Conservation (phyloP, 106 monocot species). For the Agapanthus africanus region DNA sequence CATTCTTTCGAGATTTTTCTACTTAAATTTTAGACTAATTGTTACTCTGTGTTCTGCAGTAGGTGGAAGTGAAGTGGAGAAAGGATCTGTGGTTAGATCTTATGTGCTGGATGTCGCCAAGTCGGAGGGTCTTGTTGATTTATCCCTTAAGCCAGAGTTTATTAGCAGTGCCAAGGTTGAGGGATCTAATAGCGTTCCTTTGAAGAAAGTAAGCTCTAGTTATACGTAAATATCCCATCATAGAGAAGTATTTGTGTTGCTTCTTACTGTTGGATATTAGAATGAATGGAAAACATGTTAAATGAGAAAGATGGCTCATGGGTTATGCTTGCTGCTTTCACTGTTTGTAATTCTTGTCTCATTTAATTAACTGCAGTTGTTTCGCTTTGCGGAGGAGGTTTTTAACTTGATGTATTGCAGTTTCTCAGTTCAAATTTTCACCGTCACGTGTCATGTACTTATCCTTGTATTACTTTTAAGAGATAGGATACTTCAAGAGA, state of each 20-base stretch:
- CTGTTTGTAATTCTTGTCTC: not conserved
- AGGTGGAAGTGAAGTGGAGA: slow-evolving; percentile 43
- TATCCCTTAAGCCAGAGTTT: slow-evolving; percentile 73
- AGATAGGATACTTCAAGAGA: too few relatives aligned
- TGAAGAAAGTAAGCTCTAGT: slow-evolving; percentile 12
- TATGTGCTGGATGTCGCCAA: slow-evolving; percentile 59
- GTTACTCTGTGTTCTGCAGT: slow-evolving; percentile 35
- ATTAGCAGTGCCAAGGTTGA: slow-evolving; percentile 20
- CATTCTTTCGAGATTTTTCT: not conserved
- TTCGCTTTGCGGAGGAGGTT: not conserved
- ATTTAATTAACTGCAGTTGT: not conserved
- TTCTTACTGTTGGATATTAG: not conserved
- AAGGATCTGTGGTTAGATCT: slow-evolving; percentile 58
- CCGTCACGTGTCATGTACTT: too few relatives aligned
- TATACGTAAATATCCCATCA: not conserved
- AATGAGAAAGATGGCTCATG: not conserved
- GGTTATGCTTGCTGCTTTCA: not conserved
- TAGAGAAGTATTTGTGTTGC: not conserved
- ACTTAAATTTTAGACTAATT: not conserved
- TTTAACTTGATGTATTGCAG: not conserved
- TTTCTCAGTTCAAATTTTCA: too few relatives aligned
- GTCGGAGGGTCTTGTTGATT: slow-evolving; percentile 65
- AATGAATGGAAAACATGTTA: not conserved
- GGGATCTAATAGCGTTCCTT: slow-evolving; percentile 29
- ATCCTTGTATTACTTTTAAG: too few relatives aligned